Evolutionary conservation across 2,329 filamentous ascomycete species (phyloP).

Genomic region (Trichocomaceae sp.): DNA sequence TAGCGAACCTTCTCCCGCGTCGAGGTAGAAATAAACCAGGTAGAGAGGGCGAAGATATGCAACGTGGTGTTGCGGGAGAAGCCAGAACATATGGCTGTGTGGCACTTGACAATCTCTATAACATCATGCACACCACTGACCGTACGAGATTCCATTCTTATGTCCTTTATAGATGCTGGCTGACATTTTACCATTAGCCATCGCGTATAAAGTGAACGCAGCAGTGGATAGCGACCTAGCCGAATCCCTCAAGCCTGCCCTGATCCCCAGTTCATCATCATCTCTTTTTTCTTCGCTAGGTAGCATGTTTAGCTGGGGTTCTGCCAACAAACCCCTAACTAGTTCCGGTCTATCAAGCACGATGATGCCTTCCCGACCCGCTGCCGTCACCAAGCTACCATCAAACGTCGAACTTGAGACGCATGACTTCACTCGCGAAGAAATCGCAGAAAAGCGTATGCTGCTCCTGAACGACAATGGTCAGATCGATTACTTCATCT

Average conservation of each 20-base stretch:
- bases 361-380: conserved; percentile 32
- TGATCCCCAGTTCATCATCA: conserved; percentile 66
- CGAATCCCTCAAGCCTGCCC: conserved; percentile 65
- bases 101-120: conserved; percentile 94
- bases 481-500: conserved; percentile 85
- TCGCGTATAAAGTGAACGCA: conserved; percentile 87
- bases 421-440: conserved; percentile 88
- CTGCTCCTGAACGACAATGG: conserved; percentile 90
- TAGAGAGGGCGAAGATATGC: conserved; percentile 56
- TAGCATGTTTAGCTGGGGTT: conserved; percentile 54
- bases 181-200: conserved; percentile 44
- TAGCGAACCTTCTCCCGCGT: conserved; percentile 64
- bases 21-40: conserved; percentile 69
- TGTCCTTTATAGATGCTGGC: conserved; percentile 46
- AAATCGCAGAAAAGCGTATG: conserved; percentile 83
- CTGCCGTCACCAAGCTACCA: conserved; percentile 53
- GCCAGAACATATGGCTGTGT: conserved; percentile 79
- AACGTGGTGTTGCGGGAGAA: conserved; percentile 65
- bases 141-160: conserved; percentile 29
- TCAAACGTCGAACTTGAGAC: conserved; percentile 86
- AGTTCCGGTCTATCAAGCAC: conserved; percentile 1
- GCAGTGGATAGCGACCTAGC: conserved; percentile 79
- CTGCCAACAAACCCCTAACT: conserved; percentile 34
- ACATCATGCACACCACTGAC: conserved; percentile 70
- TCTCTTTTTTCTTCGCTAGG: conserved; percentile 60